Evolutionary conservation across 2,329 filamentous ascomycete genomes (phyloP).

Genomic region (Clarireedia homoeocarpa): DNA sequence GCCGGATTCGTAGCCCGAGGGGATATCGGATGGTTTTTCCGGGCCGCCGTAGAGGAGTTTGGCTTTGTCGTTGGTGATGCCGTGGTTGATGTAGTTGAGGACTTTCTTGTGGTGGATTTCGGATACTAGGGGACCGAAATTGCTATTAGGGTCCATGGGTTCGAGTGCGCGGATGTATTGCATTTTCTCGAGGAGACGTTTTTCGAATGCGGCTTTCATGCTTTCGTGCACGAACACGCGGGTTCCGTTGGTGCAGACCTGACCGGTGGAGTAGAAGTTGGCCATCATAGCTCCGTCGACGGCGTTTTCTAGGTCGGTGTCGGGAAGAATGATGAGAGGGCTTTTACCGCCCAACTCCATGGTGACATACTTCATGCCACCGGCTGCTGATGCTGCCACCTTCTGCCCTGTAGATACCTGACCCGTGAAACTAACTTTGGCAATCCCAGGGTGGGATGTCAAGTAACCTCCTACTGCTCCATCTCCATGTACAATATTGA

Average conservation of each 20-base stretch:
- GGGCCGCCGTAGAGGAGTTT: slow-evolving; percentile 65
- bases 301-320: slow-evolving; percentile 70
- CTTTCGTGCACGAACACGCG: slow-evolving; percentile 69
- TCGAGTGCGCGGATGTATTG: slow-evolving; percentile 62
- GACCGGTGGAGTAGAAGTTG: slow-evolving; percentile 85
- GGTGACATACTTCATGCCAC: slow-evolving; percentile 81
- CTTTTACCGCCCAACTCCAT: slow-evolving; percentile 91
- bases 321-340: slow-evolving; percentile 70
- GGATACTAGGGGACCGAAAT: slow-evolving; percentile 79
- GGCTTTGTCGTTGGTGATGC: slow-evolving; percentile 65
- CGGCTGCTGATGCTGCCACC: slow-evolving; percentile 68
- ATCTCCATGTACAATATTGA: slow-evolving; percentile 78
- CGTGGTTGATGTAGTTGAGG: slow-evolving; percentile 65
- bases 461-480: slow-evolving; percentile 71
- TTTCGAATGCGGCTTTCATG: slow-evolving; percentile 62
- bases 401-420: slow-evolving; percentile 78
- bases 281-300: slow-evolving; percentile 88
- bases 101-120: slow-evolving; percentile 71
- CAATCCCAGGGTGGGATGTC: slow-evolving; percentile 62
- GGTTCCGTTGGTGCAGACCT: slow-evolving; percentile 90
- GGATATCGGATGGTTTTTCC: slow-evolving; percentile 38
- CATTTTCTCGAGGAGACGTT: slow-evolving; percentile 62
- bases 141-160: slow-evolving; percentile 63
- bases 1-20: slow-evolving; percentile 43
- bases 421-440: slow-evolving; percentile 85